A percentile compares a stretch with the other conserved stretches of the same genome.
Conservation (phyloP, 2,329 filamentous ascomycete species). For the Nothomitra cinnamomea region DNA sequence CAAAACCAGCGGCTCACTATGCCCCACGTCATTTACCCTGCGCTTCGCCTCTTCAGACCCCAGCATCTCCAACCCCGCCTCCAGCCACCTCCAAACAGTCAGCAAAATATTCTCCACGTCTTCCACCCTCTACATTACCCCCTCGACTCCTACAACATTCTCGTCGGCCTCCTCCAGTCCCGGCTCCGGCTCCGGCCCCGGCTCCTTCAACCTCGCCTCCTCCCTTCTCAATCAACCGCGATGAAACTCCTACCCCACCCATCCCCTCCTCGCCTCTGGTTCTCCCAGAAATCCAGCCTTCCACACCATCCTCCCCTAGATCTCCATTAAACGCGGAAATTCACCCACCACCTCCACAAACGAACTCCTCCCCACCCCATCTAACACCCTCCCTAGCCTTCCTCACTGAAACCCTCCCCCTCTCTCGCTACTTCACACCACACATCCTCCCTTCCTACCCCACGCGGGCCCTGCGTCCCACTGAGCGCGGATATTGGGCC, state of each 20-base stretch:
- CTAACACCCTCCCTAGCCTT: slow-evolving; percentile 38
- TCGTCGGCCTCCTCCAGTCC: neutral
- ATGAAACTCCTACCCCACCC: neutral
- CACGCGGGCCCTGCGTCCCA: slow-evolving; percentile 31
- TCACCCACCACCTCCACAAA: slow-evolving; percentile 33
- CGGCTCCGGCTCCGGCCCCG: neutral
- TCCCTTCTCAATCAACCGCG: neutral
- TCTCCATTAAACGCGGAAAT: slow-evolving; percentile 27
- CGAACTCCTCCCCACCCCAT: slow-evolving; percentile 23
- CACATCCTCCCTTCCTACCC: slow-evolving; percentile 25
- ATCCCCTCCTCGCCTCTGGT: neutral
- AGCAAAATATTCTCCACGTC: too few relatives aligned
- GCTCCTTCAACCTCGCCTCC: neutral
- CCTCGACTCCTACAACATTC: neutral
- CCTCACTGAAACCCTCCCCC: slow-evolving; percentile 35
- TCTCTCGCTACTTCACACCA: slow-evolving; percentile 32
- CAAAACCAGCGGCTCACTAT: too few relatives aligned
- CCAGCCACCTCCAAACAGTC: too few relatives aligned
- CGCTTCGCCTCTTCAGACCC: too few relatives aligned
- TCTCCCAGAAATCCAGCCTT: neutral
- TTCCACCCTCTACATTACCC: neutral
- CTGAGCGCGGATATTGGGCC: slow-evolving; percentile 68
- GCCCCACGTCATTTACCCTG: too few relatives aligned
- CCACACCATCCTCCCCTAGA: neutral
- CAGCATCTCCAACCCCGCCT: too few relatives aligned